These are phyloP conservation scores for Ophiostoma angusticollis DNA, from an alignment of 2,329 filamentous ascomycete species.

Conservation along the genomic window DNA sequence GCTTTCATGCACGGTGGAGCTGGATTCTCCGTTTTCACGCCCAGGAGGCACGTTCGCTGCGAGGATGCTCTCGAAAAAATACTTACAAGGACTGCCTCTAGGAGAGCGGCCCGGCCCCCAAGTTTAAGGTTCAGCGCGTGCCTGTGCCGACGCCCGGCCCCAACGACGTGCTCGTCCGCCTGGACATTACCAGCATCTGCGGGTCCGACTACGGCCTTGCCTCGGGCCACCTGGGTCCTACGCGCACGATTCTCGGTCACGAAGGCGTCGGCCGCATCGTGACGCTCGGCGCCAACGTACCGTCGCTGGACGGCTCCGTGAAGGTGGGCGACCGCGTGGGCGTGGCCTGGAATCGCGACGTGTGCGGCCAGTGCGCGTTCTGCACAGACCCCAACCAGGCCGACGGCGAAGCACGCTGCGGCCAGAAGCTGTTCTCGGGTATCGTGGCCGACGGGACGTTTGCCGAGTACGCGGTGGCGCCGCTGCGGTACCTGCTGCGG, in stretches of 20 bases:
- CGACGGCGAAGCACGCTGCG: constrained; percentile 26
- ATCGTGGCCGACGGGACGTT: constrained; percentile 25
- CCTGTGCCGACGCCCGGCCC: constrained; percentile 19
- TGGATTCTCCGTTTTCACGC: too few relatives aligned
- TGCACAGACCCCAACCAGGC: constrained; percentile 16
- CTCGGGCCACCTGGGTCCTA: constrained; percentile 24
- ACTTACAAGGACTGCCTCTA: background rate
- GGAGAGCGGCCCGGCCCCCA: constrained; percentile 7
- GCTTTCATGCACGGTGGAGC: too few relatives aligned
- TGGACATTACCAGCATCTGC: constrained; percentile 25
- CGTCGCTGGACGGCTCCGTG: constrained; percentile 15
- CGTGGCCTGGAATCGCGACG: constrained; percentile 27
- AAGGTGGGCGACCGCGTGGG: constrained; percentile 24
- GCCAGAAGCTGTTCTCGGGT: constrained; percentile 22
- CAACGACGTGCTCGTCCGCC: constrained; percentile 23
- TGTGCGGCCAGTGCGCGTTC: constrained; percentile 22
- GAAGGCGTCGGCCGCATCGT: constrained; percentile 31
- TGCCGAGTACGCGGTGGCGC: constrained; percentile 25
- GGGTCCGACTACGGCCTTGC: constrained; percentile 28
- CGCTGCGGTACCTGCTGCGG: constrained; percentile 22
- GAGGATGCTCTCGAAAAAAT: background rate
- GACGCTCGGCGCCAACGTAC: constrained; percentile 23
- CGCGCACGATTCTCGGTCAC: constrained; percentile 26
- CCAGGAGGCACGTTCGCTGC: too few relatives aligned
- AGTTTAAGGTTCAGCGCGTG: constrained; percentile 15